These are phyloP conservation scores for Neltuma alba DNA, from an alignment of 306 rosid genomes.

Conservation along the genomic window DNA sequence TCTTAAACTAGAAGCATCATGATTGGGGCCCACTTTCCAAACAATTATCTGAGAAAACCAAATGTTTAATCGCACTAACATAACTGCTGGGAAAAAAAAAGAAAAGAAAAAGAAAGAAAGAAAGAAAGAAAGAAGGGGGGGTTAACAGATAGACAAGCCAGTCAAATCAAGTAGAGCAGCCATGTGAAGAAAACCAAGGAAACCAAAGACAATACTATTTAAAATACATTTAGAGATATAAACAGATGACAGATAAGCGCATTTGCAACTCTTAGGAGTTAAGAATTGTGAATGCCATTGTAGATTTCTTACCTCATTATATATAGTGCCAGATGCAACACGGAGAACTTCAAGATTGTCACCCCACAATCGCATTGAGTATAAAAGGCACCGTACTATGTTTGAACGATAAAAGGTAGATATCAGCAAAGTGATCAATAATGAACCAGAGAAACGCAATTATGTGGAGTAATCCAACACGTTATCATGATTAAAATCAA, in stretches of 20 bases:
- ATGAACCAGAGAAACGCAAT: conserved; percentile 1
- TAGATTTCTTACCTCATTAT: conserved; percentile 69
- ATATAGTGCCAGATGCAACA: conserved; percentile 90
- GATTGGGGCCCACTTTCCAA: conserved; percentile 70
- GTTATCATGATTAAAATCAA: neutral
- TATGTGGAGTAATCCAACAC: neutral
- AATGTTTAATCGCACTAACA: conserved; percentile 36
- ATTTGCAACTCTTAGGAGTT: neutral
- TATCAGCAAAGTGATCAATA: conserved; percentile 3
- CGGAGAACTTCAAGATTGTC: conserved; percentile 71
- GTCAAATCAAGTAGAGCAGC: conserved; percentile 11
- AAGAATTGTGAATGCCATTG: neutral
- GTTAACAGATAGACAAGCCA: neutral
- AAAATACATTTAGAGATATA: neutral
- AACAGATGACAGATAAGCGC: neutral
- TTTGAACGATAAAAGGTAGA: conserved; percentile 24
- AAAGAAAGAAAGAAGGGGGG: neutral
- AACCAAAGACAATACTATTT: conserved; percentile 16
- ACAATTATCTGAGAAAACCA: conserved; percentile 73
- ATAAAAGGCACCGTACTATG: conserved; percentile 80
- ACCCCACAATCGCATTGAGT: conserved; percentile 97
- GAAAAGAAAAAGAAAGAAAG: no score
- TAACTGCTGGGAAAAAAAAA: neutral
- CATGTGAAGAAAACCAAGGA: conserved; percentile 18
- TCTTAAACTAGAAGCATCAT: conserved; percentile 38